A percentile compares a stretch with the other conserved stretches of the same genome.
These are phyloP conservation scores for Bassia scoparia DNA, from an alignment of 148 eudicot species.

Conservation along the genomic window DNA sequence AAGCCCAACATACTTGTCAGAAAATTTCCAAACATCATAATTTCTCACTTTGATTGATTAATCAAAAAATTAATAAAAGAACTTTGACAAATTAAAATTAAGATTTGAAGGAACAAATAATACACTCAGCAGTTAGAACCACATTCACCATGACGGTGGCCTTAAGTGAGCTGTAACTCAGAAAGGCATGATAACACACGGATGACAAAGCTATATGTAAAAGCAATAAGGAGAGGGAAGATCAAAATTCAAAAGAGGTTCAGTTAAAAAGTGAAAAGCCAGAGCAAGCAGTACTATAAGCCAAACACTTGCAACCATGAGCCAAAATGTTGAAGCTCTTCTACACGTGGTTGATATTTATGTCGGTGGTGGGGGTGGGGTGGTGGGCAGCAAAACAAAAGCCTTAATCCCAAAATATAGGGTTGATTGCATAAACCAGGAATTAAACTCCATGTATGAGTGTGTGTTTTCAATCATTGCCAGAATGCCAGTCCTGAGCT, in stretches of 20 bases:
- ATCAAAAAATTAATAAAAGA: too few relatives aligned
- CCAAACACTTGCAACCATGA: neutral
- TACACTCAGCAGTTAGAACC: neutral
- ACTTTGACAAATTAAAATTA: neutral
- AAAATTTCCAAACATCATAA: neutral
- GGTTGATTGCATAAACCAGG: too few relatives aligned
- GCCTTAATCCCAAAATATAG: too few relatives aligned
- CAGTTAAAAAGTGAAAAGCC: neutral
- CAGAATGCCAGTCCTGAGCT: too few relatives aligned
- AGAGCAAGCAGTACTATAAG: neutral
- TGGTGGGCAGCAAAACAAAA: too few relatives aligned
- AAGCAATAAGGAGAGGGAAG: neutral
- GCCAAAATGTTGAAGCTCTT: neutral
- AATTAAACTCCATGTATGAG: too few relatives aligned
- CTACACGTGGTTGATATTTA: neutral
- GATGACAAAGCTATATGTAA: neutral
- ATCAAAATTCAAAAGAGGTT: neutral
- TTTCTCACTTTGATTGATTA: too few relatives aligned
- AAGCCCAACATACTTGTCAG: conserved; percentile 22
- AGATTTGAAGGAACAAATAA: neutral
- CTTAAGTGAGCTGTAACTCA: neutral
- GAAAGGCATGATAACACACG: neutral
- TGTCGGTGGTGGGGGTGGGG: too few relatives aligned
- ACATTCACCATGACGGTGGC: neutral
- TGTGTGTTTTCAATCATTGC: too few relatives aligned